Evolutionary conservation across 306 rosid species (phyloP).

Genomic region (Comarum palustre): DNA sequence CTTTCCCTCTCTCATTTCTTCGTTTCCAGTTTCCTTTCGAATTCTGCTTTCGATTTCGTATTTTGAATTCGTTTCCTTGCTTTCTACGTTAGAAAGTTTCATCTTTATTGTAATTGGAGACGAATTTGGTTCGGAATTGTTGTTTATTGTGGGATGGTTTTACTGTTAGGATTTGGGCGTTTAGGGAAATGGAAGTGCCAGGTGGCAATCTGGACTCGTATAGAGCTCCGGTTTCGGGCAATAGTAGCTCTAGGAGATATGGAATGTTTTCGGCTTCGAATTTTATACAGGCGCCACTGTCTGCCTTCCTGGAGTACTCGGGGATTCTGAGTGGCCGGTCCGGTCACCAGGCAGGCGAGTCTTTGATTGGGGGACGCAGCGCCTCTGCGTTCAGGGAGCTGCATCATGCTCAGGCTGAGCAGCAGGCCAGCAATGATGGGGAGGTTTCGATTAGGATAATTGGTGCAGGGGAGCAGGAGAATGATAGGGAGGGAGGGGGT

Average conservation of each 20-base stretch:
- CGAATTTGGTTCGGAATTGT: neutral
- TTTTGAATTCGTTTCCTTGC: conserved; percentile 13
- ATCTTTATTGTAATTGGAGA: neutral
- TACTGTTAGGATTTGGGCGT: conserved; percentile 55
- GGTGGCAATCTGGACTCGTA: conserved; percentile 48
- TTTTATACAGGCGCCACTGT: conserved; percentile 74
- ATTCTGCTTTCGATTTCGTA: neutral
- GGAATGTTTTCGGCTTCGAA: conserved; percentile 56
- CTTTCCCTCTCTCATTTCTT: neutral
- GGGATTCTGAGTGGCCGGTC: conserved; percentile 63
- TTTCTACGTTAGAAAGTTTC: neutral
- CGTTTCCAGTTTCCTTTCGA: neutral
- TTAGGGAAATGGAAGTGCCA: conserved; percentile 59
- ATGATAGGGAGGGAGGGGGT: conserved; percentile 55
- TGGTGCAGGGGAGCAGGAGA: conserved; percentile 58
- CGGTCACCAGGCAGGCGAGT: conserved; percentile 42
- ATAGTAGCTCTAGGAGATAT: conserved; percentile 45
- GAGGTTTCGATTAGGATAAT: conserved; percentile 90
- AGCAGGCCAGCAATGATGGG: conserved; percentile 44
- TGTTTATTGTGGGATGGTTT: conserved; percentile 14
- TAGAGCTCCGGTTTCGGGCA: conserved; percentile 42
- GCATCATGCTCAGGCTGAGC: conserved; percentile 36
- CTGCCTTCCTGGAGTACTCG: conserved; percentile 67
- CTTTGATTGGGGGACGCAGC: conserved; percentile 35
- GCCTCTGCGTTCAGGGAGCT: conserved; percentile 35